Conservation (phyloP, 805 yeast species). For the Isabelozyma rhagii region DNA sequence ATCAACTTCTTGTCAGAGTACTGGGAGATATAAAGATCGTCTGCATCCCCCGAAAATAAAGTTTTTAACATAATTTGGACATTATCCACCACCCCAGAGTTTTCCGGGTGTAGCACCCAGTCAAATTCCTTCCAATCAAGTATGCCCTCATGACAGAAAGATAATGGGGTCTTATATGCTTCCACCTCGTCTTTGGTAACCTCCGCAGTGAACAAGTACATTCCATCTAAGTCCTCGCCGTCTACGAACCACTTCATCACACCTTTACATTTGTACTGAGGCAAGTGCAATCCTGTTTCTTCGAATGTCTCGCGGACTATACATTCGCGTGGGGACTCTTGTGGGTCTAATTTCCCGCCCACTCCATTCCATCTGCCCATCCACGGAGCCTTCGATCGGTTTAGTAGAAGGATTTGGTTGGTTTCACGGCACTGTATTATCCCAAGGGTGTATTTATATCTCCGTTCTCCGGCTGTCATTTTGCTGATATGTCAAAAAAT, state of each 20-base stretch:
- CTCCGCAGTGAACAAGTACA: conserved; percentile 38
- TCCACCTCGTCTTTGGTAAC: conserved; percentile 20
- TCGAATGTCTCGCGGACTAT: conserved; percentile 40
- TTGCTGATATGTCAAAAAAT: neutral
- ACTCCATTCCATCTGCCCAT: conserved; percentile 50
- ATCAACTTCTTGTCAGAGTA: conserved; percentile 15
- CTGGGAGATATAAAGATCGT: conserved; percentile 20
- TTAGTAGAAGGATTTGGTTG: conserved; percentile 30
- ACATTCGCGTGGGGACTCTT: conserved; percentile 36
- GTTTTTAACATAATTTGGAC: conserved; percentile 21
- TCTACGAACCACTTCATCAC: conserved; percentile 31
- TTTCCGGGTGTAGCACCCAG: conserved; percentile 34
- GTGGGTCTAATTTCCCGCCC: conserved; percentile 38
- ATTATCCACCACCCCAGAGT: conserved; percentile 41
- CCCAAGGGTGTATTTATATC: conserved; percentile 21
- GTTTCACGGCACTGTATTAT: conserved; percentile 26
- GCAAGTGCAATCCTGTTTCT: conserved; percentile 36
- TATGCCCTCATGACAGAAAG: conserved; percentile 36
- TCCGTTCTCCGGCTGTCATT: neutral
- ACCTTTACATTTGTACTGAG: conserved; percentile 29
- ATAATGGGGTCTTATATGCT: conserved; percentile 24
- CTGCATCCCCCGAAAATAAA: conserved; percentile 21
- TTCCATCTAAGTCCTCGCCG: conserved; percentile 29
- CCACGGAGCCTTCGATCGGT: conserved; percentile 42
- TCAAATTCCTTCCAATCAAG: conserved; percentile 38